Evolutionary conservation across 2,329 filamentous ascomycete species (phyloP), one percentile per base, ranked within the genome.

Genomic region (Raffaelea arxii): DNA sequence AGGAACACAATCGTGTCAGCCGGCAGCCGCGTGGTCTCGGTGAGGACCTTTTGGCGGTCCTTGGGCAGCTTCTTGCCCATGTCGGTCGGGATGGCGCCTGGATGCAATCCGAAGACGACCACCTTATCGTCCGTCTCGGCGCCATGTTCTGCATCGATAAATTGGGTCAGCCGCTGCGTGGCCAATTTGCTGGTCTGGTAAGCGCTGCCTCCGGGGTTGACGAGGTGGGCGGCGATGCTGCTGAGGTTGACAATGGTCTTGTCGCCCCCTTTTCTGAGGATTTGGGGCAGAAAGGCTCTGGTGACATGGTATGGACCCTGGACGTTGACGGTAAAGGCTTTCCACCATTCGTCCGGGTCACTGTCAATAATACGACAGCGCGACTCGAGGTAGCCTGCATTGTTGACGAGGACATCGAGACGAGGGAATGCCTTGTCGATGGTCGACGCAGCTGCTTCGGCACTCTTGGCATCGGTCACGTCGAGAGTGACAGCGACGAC

Each of bases 171-270:
- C 5, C 69, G 64, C 41, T 64, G 56, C 2, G 69, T 49, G 0
- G 68, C 66, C 32, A 74, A 61, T 52, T 75, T 75, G 42, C 60
- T 59, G 3, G 61, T 60, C 53, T 72, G 68, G 53, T 77, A 77
- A 1, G 63, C 62, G 10, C 66, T 71, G 0, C 59, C 65, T 2
- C 63, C 62, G 0, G 57, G 58, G 0, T 36, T 44, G 6, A 60
- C 48, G 6, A 56, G 38, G 19, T 65, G 57, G 1, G 63, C 69
- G 2, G 66, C 70, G 24, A 59, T 57, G 46, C 66, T 71, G 24
- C 62, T 55, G 4, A 68, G 51, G 37, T 62, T 61, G 49, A 75
- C 59, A 46, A 71, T 59, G 2, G 64, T 70, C 53, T 67, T 68
- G 44, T 41, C 43, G 37, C 58, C 48, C 4, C 32, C 25, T 2